Base-by-base conservation (phyloP, 2,329 filamentous ascomycete genomes). In the Ceratocystis variospora region DNA sequence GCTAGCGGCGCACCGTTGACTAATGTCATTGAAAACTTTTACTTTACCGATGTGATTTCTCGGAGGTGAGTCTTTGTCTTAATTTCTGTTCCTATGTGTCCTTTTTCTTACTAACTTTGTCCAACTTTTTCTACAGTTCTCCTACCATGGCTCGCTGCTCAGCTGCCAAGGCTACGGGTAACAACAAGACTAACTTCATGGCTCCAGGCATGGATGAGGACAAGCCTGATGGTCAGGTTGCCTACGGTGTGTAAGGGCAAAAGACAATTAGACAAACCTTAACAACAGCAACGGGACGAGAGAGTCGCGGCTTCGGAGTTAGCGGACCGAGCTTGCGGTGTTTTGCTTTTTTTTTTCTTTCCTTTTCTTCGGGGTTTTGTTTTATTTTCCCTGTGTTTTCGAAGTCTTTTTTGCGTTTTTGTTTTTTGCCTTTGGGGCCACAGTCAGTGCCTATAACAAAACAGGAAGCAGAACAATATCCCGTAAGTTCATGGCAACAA, bases 121-220 rank as follows among this genome's bases (percentile, higher is more conserved):
- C 15, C 28, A 3, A 8, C n/a, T 55, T 22, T 25, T n/a, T 17
- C n/a, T 57, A 19, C 69, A 96, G 92, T 80, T 96, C 92, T 69
- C 92, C 94, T 63, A 99, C 94, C 67, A 99, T 99, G 94, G 94
- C 94, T 68, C 89, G 94, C 74, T 96, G 91, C 82, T 96, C 91
- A 62, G 93, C 90, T 64, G 89, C 92, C 71, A 97, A 96, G 83
- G 88, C 87, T 67, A 86, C 85, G 8, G 86, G 87, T 68, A 89
- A 91, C 77, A 83, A 87, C 67, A 81, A 88, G 75, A 91, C 85
- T 66, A 90, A 91, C 77, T 84, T 90, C 71, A 87, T 91, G 86
- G 87, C 87, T 65, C 80, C 87, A 25, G 88, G 88, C 65, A 81
- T 84, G 75, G 80, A 82, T 72, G 81, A 84, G 71, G 82, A 84